A percentile compares a stretch with the other conserved stretches of the same genome.
phyloP scores from a whole-genome alignment of 306 rosid genomes.

The Vigna angularis region DNA sequence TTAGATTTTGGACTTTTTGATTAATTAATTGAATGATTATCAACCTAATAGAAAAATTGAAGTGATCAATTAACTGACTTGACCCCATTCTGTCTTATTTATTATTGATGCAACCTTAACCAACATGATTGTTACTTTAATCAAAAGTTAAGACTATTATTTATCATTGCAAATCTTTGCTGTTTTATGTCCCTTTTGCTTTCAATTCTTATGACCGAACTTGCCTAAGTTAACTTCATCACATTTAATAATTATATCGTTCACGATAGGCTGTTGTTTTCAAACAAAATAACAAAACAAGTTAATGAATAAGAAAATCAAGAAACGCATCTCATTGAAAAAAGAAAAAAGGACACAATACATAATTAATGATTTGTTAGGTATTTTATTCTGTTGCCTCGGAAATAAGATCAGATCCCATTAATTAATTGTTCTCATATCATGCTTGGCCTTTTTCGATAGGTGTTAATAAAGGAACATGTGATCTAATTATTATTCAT shows the following conservation, averaged over 20 bases:
- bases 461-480: slow-evolving; percentile 34
- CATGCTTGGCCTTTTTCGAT: slow-evolving; percentile 28
- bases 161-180: slow-evolving; percentile 34
- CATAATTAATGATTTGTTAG: slow-evolving; percentile 24
- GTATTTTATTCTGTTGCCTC: slow-evolving; percentile 38
- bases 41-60: slow-evolving; percentile 52
- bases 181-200: slow-evolving; percentile 41
- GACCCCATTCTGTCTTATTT: slow-evolving; percentile 64
- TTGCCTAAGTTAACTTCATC: slow-evolving; percentile 35
- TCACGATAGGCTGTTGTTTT: background rate
- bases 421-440: slow-evolving; percentile 34
- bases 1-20: slow-evolving; percentile 46
- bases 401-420: slow-evolving; percentile 45
- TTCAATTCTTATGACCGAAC: slow-evolving; percentile 39
- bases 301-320: slow-evolving; percentile 34
- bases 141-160: slow-evolving; percentile 39
- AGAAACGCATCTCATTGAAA: background rate
- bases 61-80: slow-evolving; percentile 57
- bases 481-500: slow-evolving; percentile 47
- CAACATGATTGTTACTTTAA: slow-evolving; percentile 42
- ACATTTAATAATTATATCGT: background rate
- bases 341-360: background rate
- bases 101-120: slow-evolving; percentile 47
- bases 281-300: slow-evolving; percentile 28
- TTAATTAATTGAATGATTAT: slow-evolving; percentile 48